phyloP scores from a whole-genome alignment of 2,329 filamentous ascomycete genomes.

The Neospermospora avenae region DNA sequence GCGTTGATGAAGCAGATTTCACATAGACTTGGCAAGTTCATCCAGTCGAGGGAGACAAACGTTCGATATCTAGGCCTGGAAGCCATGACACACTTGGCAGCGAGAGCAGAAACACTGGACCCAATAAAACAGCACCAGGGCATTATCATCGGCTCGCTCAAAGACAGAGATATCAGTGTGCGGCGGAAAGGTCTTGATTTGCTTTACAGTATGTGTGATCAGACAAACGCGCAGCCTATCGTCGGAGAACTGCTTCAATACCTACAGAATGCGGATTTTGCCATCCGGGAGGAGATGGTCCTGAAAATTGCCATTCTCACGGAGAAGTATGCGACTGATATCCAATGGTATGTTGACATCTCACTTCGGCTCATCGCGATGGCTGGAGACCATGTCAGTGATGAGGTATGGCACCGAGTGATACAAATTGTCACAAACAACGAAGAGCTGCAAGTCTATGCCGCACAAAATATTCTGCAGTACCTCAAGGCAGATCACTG shows the following conservation, averaged over 20 bases:
- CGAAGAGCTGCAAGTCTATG: slow-evolving; percentile 95
- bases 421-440: slow-evolving; percentile 99
- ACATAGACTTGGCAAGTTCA: slow-evolving; percentile 85
- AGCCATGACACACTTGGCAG: slow-evolving; percentile 96
- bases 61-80: slow-evolving; percentile 94
- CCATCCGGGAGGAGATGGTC: slow-evolving; percentile 98
- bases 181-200: slow-evolving; percentile 92
- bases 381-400: slow-evolving; percentile 96
- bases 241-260: slow-evolving; percentile 93
- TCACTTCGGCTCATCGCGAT: slow-evolving; percentile 91
- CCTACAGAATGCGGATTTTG: slow-evolving; percentile 93
- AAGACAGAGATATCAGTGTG: slow-evolving; percentile 95
- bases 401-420: slow-evolving; percentile 98
- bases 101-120: slow-evolving; percentile 87
- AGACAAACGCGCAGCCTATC: slow-evolving; percentile 88
- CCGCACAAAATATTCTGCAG: slow-evolving; percentile 86
- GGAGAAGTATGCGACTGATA: slow-evolving; percentile 96
- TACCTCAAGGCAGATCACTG: slow-evolving; percentile 92
- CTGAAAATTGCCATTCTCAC: slow-evolving; percentile 97
- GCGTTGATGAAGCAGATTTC: slow-evolving; percentile 96
- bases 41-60: slow-evolving; percentile 94
- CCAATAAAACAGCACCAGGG: slow-evolving; percentile 98
- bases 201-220: slow-evolving; percentile 99
- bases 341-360: slow-evolving; percentile 99
- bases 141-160: slow-evolving; percentile 89